These are phyloP conservation scores for Paxillus rubicundulus DNA, from an alignment of 768 basidiomycete species.

Conservation along the genomic window DNA sequence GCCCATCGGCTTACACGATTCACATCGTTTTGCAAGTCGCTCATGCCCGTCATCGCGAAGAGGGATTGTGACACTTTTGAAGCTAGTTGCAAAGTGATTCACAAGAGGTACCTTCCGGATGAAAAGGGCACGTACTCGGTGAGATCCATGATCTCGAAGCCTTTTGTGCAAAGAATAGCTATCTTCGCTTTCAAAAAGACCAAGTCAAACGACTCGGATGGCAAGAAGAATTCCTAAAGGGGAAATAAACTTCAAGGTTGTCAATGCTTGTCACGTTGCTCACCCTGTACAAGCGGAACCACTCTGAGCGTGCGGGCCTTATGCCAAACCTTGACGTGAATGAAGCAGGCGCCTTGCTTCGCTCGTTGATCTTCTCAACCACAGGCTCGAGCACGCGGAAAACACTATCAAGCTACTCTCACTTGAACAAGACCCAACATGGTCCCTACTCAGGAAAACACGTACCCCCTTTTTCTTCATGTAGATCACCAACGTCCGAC, in stretches of 20 bases:
- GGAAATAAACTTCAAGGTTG: not conserved
- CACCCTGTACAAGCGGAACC: slow-evolving; percentile 90
- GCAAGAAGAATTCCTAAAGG: slow-evolving; percentile 82
- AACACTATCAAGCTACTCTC: slow-evolving; percentile 70
- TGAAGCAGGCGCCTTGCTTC: slow-evolving; percentile 65
- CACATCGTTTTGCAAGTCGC: slow-evolving; percentile 75
- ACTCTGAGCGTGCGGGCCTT: slow-evolving; percentile 80
- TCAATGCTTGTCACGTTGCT: slow-evolving; percentile 5
- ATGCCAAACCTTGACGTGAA: slow-evolving; percentile 74
- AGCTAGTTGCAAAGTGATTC: slow-evolving; percentile 40
- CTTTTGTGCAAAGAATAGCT: slow-evolving; percentile 88
- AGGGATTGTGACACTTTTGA: slow-evolving; percentile 88
- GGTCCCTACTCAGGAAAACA: slow-evolving; percentile 5
- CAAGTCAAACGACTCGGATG: slow-evolving; percentile 86
- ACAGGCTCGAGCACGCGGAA: slow-evolving; percentile 98
- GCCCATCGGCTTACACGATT: slow-evolving; percentile 77
- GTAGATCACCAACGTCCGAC: slow-evolving; percentile 87
- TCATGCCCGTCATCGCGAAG: slow-evolving; percentile 71
- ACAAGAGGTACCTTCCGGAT: not conserved
- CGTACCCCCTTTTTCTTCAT: slow-evolving; percentile 91
- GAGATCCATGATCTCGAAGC: slow-evolving; percentile 97
- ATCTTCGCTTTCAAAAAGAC: slow-evolving; percentile 93
- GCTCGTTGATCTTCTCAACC: slow-evolving; percentile 82
- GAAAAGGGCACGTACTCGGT: slow-evolving; percentile 60
- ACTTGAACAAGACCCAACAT: slow-evolving; percentile 9